A percentile compares a stretch with the other conserved stretches of the same genome.
Evolutionary conservation across 495 filamentous ascomycete species (phyloP).

Genomic region (Aspergillus egyptiacus): DNA sequence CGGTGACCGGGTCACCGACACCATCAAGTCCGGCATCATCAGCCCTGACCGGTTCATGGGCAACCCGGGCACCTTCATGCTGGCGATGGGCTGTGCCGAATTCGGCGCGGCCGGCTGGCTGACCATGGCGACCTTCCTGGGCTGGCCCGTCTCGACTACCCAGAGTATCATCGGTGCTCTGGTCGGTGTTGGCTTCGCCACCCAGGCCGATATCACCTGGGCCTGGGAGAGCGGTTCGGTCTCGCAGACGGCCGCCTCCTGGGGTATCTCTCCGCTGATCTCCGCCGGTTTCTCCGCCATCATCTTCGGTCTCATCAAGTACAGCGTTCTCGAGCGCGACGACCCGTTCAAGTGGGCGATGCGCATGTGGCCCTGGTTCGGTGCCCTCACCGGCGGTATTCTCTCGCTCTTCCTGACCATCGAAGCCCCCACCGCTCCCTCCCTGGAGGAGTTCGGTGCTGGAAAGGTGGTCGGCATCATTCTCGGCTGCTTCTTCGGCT

Average conservation of each 20-base stretch:
- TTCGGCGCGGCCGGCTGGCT: constrained; percentile 18
- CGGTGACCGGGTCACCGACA: constrained; percentile 58
- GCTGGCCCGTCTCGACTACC: constrained; percentile 41
- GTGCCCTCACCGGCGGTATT: constrained; percentile 53
- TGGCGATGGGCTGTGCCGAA: constrained; percentile 23
- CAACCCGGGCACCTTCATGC: constrained; percentile 25
- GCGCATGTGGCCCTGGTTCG: constrained; percentile 54
- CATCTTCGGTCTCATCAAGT: constrained; percentile 61
- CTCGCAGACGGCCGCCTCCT: constrained; percentile 54
- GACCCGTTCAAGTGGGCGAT: constrained; percentile 55
- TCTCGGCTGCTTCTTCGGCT: constrained; percentile 51
- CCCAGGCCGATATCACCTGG: constrained; percentile 53
- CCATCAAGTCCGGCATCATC: constrained; percentile 64
- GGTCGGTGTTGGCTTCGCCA: constrained; percentile 57
- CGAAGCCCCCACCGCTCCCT: constrained; percentile 29
- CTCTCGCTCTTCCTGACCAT: constrained; percentile 58
- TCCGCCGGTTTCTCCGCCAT: constrained; percentile 52
- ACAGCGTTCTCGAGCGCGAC: constrained; percentile 51
- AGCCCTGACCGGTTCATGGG: constrained; percentile 43
- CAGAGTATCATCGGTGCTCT: constrained; percentile 59
- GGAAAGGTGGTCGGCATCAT: constrained; percentile 51
- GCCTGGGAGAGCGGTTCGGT: constrained; percentile 46
- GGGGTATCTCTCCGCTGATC: constrained; percentile 58
- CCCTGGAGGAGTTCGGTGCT: constrained; percentile 43
- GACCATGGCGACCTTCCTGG: constrained; percentile 12